A percentile compares a stretch with the other conserved stretches of the same genome.
These are phyloP conservation scores for Nicotiana obtusifolia DNA, from an alignment of 257 asterid genomes.

Conservation along the genomic window DNA sequence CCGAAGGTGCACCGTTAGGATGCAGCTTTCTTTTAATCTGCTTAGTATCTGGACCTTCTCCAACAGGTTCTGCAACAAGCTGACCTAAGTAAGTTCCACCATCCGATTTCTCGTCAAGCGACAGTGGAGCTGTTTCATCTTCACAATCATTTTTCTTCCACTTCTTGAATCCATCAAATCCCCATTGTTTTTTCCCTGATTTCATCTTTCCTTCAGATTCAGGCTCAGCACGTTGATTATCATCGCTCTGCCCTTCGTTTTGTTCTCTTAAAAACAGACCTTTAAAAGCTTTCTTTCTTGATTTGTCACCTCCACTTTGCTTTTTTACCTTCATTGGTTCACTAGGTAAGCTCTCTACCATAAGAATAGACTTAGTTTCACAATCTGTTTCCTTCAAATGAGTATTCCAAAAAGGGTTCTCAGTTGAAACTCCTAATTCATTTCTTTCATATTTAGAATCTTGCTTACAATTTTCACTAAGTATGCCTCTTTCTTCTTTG, in stretches of 20 bases:
- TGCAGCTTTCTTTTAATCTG: slow-evolving; percentile 68
- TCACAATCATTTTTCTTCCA: slow-evolving; percentile 60
- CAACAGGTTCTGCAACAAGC: slow-evolving; percentile 46
- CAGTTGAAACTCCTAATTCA: slow-evolving; percentile 46
- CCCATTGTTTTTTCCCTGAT: slow-evolving; percentile 50
- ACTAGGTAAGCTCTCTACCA: slow-evolving; percentile 34
- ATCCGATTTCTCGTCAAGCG: slow-evolving; percentile 42
- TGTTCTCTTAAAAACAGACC: slow-evolving; percentile 30
- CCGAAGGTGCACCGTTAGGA: slow-evolving; percentile 60
- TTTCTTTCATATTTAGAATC: slow-evolving; percentile 13
- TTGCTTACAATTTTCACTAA: slow-evolving; percentile 13
- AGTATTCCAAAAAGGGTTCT: slow-evolving; percentile 53
- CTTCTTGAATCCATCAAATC: slow-evolving; percentile 71
- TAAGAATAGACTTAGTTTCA: slow-evolving; percentile 40
- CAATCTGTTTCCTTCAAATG: slow-evolving; percentile 16
- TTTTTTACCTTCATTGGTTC: slow-evolving; percentile 25
- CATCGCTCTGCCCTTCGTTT: slow-evolving; percentile 15
- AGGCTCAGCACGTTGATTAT: slow-evolving; percentile 6
- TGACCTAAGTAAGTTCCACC: slow-evolving; percentile 26
- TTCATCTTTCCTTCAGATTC: slow-evolving; percentile 27
- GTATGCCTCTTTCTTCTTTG: slow-evolving; percentile 26
- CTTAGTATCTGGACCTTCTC: slow-evolving; percentile 53
- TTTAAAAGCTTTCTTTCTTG: slow-evolving; percentile 37
- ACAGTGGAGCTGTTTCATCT: slow-evolving; percentile 46
- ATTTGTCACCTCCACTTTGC: slow-evolving; percentile 30